Base-by-base conservation (phyloP, 2,329 filamentous ascomycete genomes). In the Claviceps maximensis region DNA sequence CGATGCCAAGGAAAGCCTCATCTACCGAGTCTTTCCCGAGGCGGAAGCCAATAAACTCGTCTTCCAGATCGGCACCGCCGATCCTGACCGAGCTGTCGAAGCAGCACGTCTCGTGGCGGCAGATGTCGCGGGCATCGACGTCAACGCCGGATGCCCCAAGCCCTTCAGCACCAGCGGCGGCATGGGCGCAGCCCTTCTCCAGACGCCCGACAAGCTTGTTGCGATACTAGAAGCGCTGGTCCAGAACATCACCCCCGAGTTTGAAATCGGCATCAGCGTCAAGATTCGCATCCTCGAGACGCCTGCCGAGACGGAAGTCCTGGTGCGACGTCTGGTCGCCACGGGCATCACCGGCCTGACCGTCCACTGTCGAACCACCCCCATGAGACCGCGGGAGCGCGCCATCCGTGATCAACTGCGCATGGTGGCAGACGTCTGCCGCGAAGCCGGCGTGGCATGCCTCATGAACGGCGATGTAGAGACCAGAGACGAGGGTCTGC, bases 81-180 rank as follows among this genome's bases (percentile, higher is more conserved):
- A 86, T 55, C 89, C 93, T 0, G 83, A 85, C 13, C 78, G 83
- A 31, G 93, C 93, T 1, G 90, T 97, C 0, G 73, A 86, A 65
- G 90, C 91, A 1, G 89, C 91, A 2, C 83, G 83, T 51, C 71
- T 96, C 17, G 85, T 98, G 21, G 93, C 90, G 0, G 78, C 73
- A 13, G 89, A 97, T 68, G 93, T 98, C 3, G 83, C 84, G 0
- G 93, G 93, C 55, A 96, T 98, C 60, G 93, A 97, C 67, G 86
- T 98, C 57, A 98, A 98, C 67, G 89, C 93, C 0, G 93, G 93
- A n/a, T 98, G 93, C 65, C 93, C 93, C 0, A 98, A 98, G 69
- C 87, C 91, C 0, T 98, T 98, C 69, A 95, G 87, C 63, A 95
- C 91, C 2, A 80, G 79, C 57, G 89, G 89, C 55, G 93, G 93